These are phyloP conservation scores for Croton laevigatus DNA, from an alignment of 441 rosid species.

Conservation along the genomic window DNA sequence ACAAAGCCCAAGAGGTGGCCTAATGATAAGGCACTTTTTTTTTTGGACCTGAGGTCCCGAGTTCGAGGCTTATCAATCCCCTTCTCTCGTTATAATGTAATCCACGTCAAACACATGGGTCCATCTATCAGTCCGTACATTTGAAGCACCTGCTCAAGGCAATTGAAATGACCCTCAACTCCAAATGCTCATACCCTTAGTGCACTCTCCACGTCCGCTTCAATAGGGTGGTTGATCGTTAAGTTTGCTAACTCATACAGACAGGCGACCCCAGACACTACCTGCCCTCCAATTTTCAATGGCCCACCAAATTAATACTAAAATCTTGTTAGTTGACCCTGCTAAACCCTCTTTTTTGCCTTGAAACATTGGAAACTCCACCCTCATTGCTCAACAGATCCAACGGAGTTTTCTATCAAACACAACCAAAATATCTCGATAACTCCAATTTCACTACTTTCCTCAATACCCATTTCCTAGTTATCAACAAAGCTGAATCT, in stretches of 20 bases:
- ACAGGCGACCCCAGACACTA: conserved; percentile 8
- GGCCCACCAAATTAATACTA: background rate
- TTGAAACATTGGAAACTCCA: conserved; percentile 14
- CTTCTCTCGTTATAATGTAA: too few species aligned
- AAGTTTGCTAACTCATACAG: background rate
- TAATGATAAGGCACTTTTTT: too few species aligned
- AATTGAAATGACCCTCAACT: too few species aligned
- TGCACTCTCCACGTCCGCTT: too few species aligned
- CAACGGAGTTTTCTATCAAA: conserved; percentile 34
- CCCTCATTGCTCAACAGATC: background rate
- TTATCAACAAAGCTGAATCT: background rate
- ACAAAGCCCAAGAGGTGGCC: too few species aligned
- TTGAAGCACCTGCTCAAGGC: too few species aligned
- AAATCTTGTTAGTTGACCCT: background rate
- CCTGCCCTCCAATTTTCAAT: conserved; percentile 5
- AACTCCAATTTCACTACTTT: background rate
- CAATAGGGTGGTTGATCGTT: conserved; percentile 27
- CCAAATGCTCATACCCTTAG: too few species aligned
- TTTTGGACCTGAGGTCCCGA: too few species aligned
- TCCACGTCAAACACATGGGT: too few species aligned
- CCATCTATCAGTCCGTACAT: too few species aligned
- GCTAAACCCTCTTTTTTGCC: background rate
- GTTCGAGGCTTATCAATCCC: too few species aligned
- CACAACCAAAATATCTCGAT: conserved; percentile 6
- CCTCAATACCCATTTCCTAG: background rate